Conservation (phyloP, 2,329 filamentous ascomycete species). For the Sphaerulina vaccinii region DNA sequence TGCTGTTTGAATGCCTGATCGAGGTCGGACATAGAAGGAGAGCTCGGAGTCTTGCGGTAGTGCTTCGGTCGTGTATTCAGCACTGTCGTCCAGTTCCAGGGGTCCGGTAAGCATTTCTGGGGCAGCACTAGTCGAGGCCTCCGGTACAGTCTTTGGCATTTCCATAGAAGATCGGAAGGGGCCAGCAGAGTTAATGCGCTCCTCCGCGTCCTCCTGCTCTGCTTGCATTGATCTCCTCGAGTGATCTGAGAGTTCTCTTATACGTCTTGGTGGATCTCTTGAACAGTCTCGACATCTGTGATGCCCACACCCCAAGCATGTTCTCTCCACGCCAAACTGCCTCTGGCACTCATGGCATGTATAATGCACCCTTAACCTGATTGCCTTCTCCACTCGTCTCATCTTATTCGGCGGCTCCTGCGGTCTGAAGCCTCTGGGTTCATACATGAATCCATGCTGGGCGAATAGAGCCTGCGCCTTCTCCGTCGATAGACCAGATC, state of each 20-base stretch:
- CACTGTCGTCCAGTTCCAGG: conserved; percentile 15
- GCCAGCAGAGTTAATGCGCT: background rate
- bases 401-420: conserved; percentile 29
- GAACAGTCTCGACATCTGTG: conserved; percentile 76
- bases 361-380: conserved; percentile 74
- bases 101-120: background rate
- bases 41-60: conserved; percentile 14
- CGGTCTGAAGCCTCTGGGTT: conserved; percentile 16
- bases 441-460: conserved; percentile 43
- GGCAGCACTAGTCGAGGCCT: background rate
- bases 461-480: conserved; percentile 42
- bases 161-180: conserved; percentile 2
- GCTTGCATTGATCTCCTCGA: conserved; percentile 47
- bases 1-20: conserved; percentile 44
- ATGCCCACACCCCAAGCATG: conserved; percentile 76
- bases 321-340: conserved; percentile 69
- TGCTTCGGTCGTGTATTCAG: conserved; percentile 14
- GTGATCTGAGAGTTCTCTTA: conserved; percentile 52
- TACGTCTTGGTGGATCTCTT: conserved; percentile 67
- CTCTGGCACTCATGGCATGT: conserved; percentile 79
- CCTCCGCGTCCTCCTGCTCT: conserved; percentile 19
- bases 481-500: conserved; percentile 23
- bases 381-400: conserved; percentile 55
- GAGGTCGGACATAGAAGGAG: conserved; percentile 27
- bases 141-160: conserved; percentile 16